phyloP scores from a whole-genome alignment of 2,329 filamentous ascomycete genomes.

The Clonostachys chloroleuca region DNA sequence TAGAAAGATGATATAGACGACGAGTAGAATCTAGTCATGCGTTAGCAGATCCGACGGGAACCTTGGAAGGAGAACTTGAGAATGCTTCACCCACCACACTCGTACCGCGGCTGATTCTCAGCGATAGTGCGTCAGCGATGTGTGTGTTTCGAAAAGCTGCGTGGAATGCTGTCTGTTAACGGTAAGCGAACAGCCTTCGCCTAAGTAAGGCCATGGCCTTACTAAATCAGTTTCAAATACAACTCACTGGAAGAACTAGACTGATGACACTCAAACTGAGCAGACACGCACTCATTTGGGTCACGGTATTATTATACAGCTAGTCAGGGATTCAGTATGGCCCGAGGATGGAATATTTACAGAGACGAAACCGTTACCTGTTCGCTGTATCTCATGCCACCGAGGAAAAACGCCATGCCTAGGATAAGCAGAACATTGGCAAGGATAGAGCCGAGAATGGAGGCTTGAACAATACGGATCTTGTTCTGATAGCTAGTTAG shows the following conservation, averaged over 20 bases:
- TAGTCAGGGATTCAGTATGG: conserved; percentile 16
- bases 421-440: conserved; percentile 85
- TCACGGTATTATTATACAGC: conserved; percentile 93
- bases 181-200: conserved; percentile 14
- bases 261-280: conserved; percentile 89
- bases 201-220: too few species aligned
- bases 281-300: conserved; percentile 92
- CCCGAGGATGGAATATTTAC: neutral
- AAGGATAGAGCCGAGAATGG: conserved; percentile 82
- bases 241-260: conserved; percentile 69
- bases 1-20: conserved; percentile 81
- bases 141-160: conserved; percentile 67
- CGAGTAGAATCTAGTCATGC: conserved; percentile 58
- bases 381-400: conserved; percentile 81
- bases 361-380: conserved; percentile 48
- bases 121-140: conserved; percentile 63
- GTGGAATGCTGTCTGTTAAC: conserved; percentile 74
- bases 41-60: neutral
- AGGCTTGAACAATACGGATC: conserved; percentile 89
- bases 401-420: conserved; percentile 86
- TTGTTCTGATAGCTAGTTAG: conserved; percentile 48
- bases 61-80: neutral
- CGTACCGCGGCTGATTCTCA: conserved; percentile 85
- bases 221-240: neutral
- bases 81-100: conserved; percentile 61